Base-by-base conservation (phyloP, 495 filamentous ascomycete species). In the Lophiotrema nucula region DNA sequence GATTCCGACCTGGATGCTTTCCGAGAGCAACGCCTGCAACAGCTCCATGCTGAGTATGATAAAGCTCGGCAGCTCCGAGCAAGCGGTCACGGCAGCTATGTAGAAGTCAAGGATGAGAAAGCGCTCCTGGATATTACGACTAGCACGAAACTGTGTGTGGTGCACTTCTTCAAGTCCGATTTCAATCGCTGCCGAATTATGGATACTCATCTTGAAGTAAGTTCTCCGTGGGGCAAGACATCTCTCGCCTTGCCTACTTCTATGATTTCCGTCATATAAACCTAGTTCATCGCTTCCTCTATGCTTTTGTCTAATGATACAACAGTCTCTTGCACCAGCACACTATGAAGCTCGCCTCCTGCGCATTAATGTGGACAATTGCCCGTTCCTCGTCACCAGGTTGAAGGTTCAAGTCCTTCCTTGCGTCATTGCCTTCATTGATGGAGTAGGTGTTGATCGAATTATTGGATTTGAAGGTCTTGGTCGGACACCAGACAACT, bases 391-490 rank as follows among this genome's bases (percentile, higher is more conserved):
- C 19, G 85, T 88, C 11, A 80, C 82, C 58, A 88, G 84, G 54
- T 67, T 92, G 43, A 83, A 82, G 43, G 78, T 92, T 8, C 73
- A 83, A 55, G 83, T 90, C 0, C 67, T 92, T 37, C 88, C 88
- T 0, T 92, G 88, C 63, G 84, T 92, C 48, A 80, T 92, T 60
- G 82, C 81, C 21, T 90, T 90, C 60, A 73, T 84, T 46, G 82
- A 88, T 70, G 88, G 87, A 4, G 70, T 86, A 33, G 75, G 76
- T 1, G 80, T 83, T 37, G 87, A 88, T 62, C 70, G 87, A 28
- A 79, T 92, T 5, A 74, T 89, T 50, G 88, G 88, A 0, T 92
- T 92, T 72, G 88, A 89, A 39, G 86, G 86, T 6, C 63, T 90
- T 23, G 83, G 81, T 28, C 72, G 82, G 63, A 81, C 76, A 4